Base-by-base conservation (phyloP, 2,329 filamentous ascomycete species). In the Penicillium sp. region DNA sequence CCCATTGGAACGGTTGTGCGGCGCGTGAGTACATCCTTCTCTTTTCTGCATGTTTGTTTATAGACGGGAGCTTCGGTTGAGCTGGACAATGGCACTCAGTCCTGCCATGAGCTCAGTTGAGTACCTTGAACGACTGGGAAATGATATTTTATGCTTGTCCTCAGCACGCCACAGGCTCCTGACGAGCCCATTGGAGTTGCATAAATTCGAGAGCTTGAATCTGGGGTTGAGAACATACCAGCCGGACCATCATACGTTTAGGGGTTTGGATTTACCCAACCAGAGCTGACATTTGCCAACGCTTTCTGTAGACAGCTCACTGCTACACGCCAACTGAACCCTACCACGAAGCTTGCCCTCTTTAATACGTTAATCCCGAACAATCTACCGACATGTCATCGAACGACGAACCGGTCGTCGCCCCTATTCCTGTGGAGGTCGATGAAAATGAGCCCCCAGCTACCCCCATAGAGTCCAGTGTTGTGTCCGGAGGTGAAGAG, bases 401-500 rank as follows among this genome's bases (percentile, higher is more conserved):
- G 7, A 68, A 62, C 13, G 72, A 72, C 56, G 71, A 72, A 45
- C 63, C 69, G n/a, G 52, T 73, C 22, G 26, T 45, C 10, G 42
- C 40, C 24, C 55, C 69, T 45, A 54, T 61, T 43, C 60, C 53
- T 18, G 40, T 52, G n/a, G 53, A 56, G 26, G 68, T 70, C 9
- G 56, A 63, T 18, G 72, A 74, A 26, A 63, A 65, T 48, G 63
- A 63, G 24, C 66, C 69, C 26, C 73, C 69, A 35, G 71, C 68
- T 37, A 76, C 71, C 39, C 73, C 70, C 3, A 65, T 72, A 50
- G 71, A 70, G 38, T 70, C 68, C 14, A 67, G 62, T 29, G 48
- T 69, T 24, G 57, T 73, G 29, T 74, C 72, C 7, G 72, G 70
- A 18, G 64, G 63, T 24, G 72, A 74, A 37, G 72, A 70, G 18